Conservation (phyloP, 2,329 filamentous ascomycete species). For the Talaromyces islandicus region DNA sequence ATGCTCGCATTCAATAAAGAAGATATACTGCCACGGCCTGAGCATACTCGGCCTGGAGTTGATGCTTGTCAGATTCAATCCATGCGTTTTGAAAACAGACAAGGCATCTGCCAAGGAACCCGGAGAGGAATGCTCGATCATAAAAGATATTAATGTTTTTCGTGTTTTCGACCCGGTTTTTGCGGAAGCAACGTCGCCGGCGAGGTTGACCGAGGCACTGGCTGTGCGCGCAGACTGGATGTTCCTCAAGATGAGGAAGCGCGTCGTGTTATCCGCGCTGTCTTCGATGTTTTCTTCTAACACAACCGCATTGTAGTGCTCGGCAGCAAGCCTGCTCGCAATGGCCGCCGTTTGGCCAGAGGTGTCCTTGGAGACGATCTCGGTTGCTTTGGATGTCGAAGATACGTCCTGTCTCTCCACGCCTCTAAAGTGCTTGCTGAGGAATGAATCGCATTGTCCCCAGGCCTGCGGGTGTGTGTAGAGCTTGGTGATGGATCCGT, state of each 20-base stretch:
- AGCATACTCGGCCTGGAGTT: slow-evolving; percentile 74
- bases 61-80: slow-evolving; percentile 83
- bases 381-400: slow-evolving; percentile 78
- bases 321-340: slow-evolving; percentile 66
- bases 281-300: slow-evolving; percentile 50
- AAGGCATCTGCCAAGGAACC: slow-evolving; percentile 80
- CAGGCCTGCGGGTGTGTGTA: slow-evolving; percentile 96
- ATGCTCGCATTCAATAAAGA: slow-evolving; percentile 79
- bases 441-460: slow-evolving; percentile 78
- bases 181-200: background rate
- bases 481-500: slow-evolving; percentile 61
- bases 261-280: slow-evolving; percentile 40
- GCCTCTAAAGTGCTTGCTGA: slow-evolving; percentile 62
- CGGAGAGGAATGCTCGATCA: slow-evolving; percentile 66
- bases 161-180: slow-evolving; percentile 14
- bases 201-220: slow-evolving; percentile 10
- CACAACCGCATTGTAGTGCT: slow-evolving; percentile 61
- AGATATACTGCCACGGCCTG: slow-evolving; percentile 81
- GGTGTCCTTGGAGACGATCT: slow-evolving; percentile 58
- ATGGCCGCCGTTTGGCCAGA: slow-evolving; percentile 67
- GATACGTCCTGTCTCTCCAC: slow-evolving; percentile 77
- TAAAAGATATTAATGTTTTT: slow-evolving; percentile 80
- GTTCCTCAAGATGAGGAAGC: slow-evolving; percentile 41
- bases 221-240: slow-evolving; percentile 21
- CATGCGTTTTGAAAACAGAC: slow-evolving; percentile 65